Evolutionary conservation across 1,284 basidiomycete genomes (phyloP), one percentile per base, ranked within the genome.

Genomic region (Meripilus lineatus): DNA sequence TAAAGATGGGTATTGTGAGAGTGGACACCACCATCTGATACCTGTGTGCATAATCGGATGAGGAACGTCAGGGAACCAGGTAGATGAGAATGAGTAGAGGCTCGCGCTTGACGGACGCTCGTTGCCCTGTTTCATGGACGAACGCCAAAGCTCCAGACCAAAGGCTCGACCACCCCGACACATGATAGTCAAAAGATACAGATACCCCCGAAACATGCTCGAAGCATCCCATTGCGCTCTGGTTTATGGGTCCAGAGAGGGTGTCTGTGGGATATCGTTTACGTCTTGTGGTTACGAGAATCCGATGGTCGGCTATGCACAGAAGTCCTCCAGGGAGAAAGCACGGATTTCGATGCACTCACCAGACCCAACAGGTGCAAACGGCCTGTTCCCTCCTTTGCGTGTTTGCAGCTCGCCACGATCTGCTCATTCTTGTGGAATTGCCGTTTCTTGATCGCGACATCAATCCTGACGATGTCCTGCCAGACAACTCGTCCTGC

Each of bases 401-500:
- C 91, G 42, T 70, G 78, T 58, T 90, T 75, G 60, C 82, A 81
- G 52, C 77, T 77, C 36, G 77, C 79, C 25, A 93, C 67, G 55
- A 94, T 90, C 26, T 63, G 70, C 46, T 76, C 68, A 58, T 84
- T 84, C 62, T 89, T 81, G 66, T 92, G 83, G 67, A 94, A 93
- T 55, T 89, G 79, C 50, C 77, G 71, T 62, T 92, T 94, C 68
- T 92, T 84, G 67, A 94, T 93, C 17, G 83, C 76, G 37, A 92
- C 84, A 59, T 94, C 91, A 59, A 94, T 94, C 51, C 82, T 79
- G 57, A 94, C 91, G 56, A 95, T 94, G 58, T 94, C 92, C 64
- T 95, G 92, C 92, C 92, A 94, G 36, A 94, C 90, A 46, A 94
- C 77, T 30, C 92, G 82, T 2, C 92, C 92, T 44, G 92, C 92